Conservation (phyloP, 2,329 filamentous ascomycete genomes). For the Ophiostoma himal-ulmi region DNA sequence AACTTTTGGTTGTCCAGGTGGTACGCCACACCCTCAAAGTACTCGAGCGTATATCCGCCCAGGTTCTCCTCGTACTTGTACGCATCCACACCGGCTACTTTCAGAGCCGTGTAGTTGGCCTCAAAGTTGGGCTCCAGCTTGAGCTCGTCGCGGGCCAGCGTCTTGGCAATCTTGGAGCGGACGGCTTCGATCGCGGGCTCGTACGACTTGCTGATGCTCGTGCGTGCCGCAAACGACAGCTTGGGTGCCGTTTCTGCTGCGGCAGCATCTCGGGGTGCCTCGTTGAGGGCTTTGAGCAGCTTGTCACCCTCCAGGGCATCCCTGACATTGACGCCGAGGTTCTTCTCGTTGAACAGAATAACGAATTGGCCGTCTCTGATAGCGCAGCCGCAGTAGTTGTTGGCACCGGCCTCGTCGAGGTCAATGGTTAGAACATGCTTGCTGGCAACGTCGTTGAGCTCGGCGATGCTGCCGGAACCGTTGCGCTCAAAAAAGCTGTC, state of each 20-base stretch:
- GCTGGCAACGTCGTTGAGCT: conserved; percentile 42
- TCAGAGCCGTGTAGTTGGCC: conserved; percentile 39
- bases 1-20: conserved; percentile 26
- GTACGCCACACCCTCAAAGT: conserved; percentile 39
- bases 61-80: conserved; percentile 42
- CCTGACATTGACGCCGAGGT: conserved; percentile 43
- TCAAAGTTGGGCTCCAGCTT: conserved; percentile 46
- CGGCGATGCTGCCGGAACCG: conserved; percentile 35
- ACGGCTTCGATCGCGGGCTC: conserved; percentile 39
- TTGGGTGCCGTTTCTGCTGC: conserved; percentile 25
- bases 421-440: conserved; percentile 44
- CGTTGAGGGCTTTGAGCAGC: conserved; percentile 43
- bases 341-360: conserved; percentile 41
- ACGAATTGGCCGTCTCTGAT: conserved; percentile 43
- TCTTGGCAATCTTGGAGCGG: conserved; percentile 34
- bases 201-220: conserved; percentile 41
- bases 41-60: conserved; percentile 37
- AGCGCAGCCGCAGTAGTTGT: conserved; percentile 40
- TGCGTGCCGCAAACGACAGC: conserved; percentile 42
- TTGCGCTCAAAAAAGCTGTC: conserved; percentile 12
- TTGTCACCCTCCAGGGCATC: conserved; percentile 35
- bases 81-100: conserved; percentile 32
- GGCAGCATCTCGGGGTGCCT: conserved; percentile 32
- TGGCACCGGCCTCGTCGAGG: conserved; percentile 37
- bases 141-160: conserved; percentile 37